Conservation (phyloP, 371 early-diverging fungal species). For the Fennellomyces sp. region DNA sequence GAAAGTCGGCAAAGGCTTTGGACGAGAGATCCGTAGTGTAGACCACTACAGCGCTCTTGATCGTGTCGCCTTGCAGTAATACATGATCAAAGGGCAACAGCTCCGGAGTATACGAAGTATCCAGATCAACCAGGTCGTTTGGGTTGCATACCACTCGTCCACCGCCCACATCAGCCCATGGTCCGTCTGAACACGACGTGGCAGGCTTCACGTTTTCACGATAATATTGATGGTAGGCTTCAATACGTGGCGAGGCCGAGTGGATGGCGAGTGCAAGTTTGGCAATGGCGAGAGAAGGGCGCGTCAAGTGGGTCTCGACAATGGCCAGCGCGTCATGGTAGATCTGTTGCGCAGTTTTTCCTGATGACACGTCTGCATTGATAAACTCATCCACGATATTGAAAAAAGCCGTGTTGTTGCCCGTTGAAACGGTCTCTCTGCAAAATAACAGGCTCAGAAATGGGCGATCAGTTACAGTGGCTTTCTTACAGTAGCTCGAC, state of each 20-base stretch:
- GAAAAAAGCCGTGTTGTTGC: constrained; percentile 66
- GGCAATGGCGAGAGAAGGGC: constrained; percentile 33
- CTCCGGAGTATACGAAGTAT: constrained; percentile 18
- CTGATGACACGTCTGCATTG: constrained; percentile 12
- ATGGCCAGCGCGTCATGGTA: constrained; percentile 49
- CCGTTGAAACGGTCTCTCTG: constrained; percentile 66
- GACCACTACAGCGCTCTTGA: constrained; percentile 29
- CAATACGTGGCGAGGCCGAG: constrained; percentile 75
- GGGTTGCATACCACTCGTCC: constrained; percentile 60
- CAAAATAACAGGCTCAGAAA: constrained; percentile 1
- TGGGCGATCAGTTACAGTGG: neutral
- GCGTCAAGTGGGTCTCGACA: constrained; percentile 25
- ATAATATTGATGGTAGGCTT: constrained; percentile 83
- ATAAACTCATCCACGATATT: constrained; percentile 58
- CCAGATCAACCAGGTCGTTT: constrained; percentile 36
- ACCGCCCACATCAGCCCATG: constrained; percentile 78
- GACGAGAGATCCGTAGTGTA: constrained; percentile 57
- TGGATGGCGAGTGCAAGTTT: constrained; percentile 70
- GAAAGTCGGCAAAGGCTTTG: constrained; percentile 40
- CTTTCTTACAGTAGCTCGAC: constrained; percentile 66
- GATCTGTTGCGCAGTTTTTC: constrained; percentile 32
- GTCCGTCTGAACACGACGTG: constrained; percentile 28
- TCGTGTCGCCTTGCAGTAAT: neutral
- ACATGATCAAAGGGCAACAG: constrained; percentile 50
- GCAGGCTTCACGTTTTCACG: constrained; percentile 56